Conservation (phyloP, 2,329 filamentous ascomycete species). For the Aspergillus pseudotamarii region DNA sequence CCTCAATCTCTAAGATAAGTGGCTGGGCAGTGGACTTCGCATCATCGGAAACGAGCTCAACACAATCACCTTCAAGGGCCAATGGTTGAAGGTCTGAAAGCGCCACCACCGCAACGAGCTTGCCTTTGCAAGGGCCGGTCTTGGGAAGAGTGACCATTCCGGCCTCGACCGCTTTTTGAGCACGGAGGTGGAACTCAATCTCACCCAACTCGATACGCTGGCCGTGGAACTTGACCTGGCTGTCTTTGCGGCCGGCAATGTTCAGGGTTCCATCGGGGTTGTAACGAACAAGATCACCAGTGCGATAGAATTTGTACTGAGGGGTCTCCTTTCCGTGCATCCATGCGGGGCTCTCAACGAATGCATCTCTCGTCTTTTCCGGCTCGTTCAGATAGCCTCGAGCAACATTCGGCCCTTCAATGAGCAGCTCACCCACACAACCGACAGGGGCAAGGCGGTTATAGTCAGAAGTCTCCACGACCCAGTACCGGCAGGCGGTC, state of each 20-base stretch:
- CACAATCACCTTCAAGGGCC: background rate
- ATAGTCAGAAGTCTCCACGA: slow-evolving; percentile 40
- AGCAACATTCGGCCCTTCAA: slow-evolving; percentile 37
- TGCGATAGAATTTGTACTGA: slow-evolving; percentile 24
- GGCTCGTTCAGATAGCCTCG: slow-evolving; percentile 25
- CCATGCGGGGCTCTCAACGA: slow-evolving; percentile 28
- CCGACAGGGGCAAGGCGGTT: slow-evolving; percentile 35
- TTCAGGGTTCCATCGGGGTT: slow-evolving; percentile 37
- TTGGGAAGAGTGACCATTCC: background rate
- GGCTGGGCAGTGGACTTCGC: background rate
- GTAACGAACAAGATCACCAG: slow-evolving; percentile 37
- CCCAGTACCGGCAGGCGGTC: slow-evolving; percentile 41
- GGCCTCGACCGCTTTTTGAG: background rate
- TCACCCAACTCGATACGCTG: slow-evolving; percentile 63
- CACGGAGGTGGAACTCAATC: slow-evolving; percentile 27
- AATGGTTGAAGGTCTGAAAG: slow-evolving; percentile 6
- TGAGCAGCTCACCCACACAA: slow-evolving; percentile 44
- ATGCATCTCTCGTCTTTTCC: slow-evolving; percentile 22
- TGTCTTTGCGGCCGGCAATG: slow-evolving; percentile 62
- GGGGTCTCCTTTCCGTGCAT: background rate
- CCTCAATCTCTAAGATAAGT: background rate
- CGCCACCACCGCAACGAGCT: slow-evolving; percentile 1
- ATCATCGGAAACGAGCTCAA: background rate
- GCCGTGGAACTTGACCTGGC: slow-evolving; percentile 68
- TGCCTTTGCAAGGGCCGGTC: background rate